Conservation (phyloP, 345 rosid genomes). For the Noccaea caerulescens region DNA sequence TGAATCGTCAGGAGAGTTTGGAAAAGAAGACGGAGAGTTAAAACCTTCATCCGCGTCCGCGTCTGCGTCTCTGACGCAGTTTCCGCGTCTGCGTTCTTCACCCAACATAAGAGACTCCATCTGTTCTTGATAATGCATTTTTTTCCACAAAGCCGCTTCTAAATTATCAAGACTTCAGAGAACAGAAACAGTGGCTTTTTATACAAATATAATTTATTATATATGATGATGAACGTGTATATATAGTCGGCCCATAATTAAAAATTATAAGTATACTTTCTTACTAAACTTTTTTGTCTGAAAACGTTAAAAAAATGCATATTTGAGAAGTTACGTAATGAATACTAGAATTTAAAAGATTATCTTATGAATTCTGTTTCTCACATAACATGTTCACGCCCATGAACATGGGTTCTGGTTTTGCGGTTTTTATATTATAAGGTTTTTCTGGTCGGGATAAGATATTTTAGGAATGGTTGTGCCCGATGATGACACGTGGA, state of each 20-base stretch:
- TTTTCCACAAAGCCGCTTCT: neutral
- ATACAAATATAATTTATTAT: neutral
- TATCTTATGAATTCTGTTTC: slow-evolving; percentile 36
- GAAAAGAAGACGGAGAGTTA: slow-evolving; percentile 39
- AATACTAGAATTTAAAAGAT: slow-evolving; percentile 36
- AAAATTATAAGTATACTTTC: slow-evolving; percentile 4
- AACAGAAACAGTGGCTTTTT: slow-evolving; percentile 18
- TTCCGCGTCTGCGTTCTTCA: slow-evolving; percentile 46
- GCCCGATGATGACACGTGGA: slow-evolving; percentile 24
- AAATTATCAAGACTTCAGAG: neutral
- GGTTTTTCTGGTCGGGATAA: slow-evolving; percentile 29
- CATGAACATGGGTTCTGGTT: slow-evolving; percentile 45
- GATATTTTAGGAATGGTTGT: slow-evolving; percentile 8
- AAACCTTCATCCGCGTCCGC: slow-evolving; percentile 35
- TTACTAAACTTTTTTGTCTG: neutral
- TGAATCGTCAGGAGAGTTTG: slow-evolving; percentile 44
- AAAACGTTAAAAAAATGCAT: neutral
- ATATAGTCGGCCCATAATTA: slow-evolving; percentile 21
- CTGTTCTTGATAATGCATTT: slow-evolving; percentile 45
- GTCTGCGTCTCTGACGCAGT: slow-evolving; percentile 30
- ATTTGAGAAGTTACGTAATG: slow-evolving; percentile 15
- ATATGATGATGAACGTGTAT: slow-evolving; percentile 2
- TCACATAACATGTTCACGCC: slow-evolving; percentile 41
- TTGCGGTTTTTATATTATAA: slow-evolving; percentile 32
- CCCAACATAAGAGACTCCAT: slow-evolving; percentile 42